Percentiles rank a stretch among this genome's conserved stretches.
Conservation (phyloP, 202 grass and related monocot genomes). For the Alloteropsis angusta region DNA sequence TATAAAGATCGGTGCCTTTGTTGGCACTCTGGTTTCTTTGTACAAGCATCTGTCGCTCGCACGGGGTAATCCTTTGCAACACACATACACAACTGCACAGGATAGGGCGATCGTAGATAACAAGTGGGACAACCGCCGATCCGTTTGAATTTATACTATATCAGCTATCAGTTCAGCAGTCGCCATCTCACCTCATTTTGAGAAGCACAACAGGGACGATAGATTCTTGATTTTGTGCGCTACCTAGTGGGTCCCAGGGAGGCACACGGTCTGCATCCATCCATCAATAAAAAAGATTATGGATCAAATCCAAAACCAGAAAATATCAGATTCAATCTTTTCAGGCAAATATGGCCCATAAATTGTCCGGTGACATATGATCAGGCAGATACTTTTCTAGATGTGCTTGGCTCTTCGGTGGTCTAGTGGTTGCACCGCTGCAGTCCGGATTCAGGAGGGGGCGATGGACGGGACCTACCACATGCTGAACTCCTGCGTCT, state of each 20-base stretch:
- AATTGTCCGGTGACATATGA: neutral
- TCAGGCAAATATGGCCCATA: neutral
- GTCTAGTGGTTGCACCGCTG: neutral
- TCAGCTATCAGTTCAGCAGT: neutral
- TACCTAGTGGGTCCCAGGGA: neutral
- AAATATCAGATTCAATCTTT: neutral
- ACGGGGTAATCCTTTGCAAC: neutral
- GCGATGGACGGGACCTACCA: neutral
- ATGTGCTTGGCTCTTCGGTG: neutral
- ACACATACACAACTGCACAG: neutral
- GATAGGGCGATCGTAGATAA: neutral
- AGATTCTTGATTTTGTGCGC: neutral
- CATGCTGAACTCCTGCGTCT: neutral
- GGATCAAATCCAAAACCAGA: neutral
- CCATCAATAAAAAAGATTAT: neutral
- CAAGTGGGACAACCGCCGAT: neutral
- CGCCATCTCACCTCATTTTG: neutral
- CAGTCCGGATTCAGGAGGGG: neutral
- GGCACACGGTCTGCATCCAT: neutral
- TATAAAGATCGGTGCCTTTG: neutral
- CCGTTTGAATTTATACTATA: neutral
- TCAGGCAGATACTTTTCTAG: neutral
- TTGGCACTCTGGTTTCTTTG: neutral
- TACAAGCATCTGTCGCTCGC: neutral
- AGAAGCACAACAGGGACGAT: neutral